Percentiles rank a stretch among this genome's conserved stretches.
Evolutionary conservation across 176 grass and related monocot genomes (phyloP).

Genomic region (Phyllostachys edulis): DNA sequence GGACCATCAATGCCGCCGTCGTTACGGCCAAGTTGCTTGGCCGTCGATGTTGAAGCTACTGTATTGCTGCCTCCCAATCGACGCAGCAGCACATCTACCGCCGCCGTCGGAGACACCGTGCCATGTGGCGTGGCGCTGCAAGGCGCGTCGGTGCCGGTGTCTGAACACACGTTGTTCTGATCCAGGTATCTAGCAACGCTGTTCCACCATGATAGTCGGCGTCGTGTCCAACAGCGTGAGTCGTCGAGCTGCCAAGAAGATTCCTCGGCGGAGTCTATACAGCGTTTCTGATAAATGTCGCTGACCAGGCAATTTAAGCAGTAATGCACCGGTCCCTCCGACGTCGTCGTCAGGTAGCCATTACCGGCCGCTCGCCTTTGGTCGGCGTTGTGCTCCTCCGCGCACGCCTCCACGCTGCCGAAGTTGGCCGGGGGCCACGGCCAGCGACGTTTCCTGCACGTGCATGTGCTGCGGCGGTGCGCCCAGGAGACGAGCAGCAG

Average conservation of each 20-base stretch:
- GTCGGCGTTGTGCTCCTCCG: background rate
- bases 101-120: background rate
- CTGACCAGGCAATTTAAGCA: background rate
- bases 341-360: background rate
- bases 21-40: background rate
- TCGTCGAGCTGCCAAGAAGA: background rate
- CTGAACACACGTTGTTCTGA: background rate
- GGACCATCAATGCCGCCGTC: background rate
- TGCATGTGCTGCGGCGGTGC: background rate
- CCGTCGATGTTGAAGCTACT: background rate
- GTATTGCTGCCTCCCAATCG: background rate
- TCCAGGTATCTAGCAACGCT: background rate
- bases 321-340: background rate
- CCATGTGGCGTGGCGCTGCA: background rate
- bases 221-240: background rate
- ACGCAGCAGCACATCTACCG: background rate
- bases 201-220: too few relatives aligned
- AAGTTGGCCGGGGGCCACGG: background rate
- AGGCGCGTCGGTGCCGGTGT: background rate
- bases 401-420: background rate
- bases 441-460: background rate
- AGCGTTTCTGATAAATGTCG: too few relatives aligned
- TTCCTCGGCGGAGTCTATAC: background rate
- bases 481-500: background rate
- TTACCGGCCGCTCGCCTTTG: background rate